These are phyloP conservation scores for Tolypocladium ovalisporum DNA, from an alignment of 2,329 filamentous ascomycete genomes.

Conservation along the genomic window DNA sequence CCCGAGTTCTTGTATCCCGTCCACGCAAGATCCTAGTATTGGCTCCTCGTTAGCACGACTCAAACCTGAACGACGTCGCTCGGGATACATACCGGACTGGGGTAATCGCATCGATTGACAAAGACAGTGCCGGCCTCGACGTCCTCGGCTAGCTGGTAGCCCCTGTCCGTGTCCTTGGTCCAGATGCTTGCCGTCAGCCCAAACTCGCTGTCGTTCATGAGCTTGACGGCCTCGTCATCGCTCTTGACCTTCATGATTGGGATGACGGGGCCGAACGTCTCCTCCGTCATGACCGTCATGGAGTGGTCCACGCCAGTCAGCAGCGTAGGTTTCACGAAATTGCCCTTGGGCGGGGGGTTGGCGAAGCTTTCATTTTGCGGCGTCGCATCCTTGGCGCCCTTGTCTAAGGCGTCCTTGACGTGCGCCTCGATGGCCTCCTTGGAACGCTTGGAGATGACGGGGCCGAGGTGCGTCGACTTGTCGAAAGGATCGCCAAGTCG, in stretches of 20 bases:
- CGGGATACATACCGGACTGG: constrained; percentile 62
- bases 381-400: constrained; percentile 76
- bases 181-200: constrained; percentile 94
- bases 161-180: constrained; percentile 75
- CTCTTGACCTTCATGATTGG: constrained; percentile 76
- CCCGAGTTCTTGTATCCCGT: constrained; percentile 97
- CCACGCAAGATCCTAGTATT: constrained; percentile 73
- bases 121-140: constrained; percentile 94
- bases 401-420: constrained; percentile 69
- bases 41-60: constrained; percentile 1
- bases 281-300: constrained; percentile 85
- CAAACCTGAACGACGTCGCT: neutral
- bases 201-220: constrained; percentile 95
- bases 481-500: constrained; percentile 82
- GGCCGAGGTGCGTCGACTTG: constrained; percentile 70
- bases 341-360: constrained; percentile 64
- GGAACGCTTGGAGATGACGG: constrained; percentile 74
- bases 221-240: constrained; percentile 68
- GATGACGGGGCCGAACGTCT: constrained; percentile 91
- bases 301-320: constrained; percentile 68
- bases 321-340: constrained; percentile 80
- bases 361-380: constrained; percentile 71
- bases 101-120: constrained; percentile 88
- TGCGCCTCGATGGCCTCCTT: constrained; percentile 68
- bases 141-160: constrained; percentile 64